These are phyloP conservation scores for Beta lomatogona DNA, from an alignment of 179 eudicot species.

Conservation along the genomic window DNA sequence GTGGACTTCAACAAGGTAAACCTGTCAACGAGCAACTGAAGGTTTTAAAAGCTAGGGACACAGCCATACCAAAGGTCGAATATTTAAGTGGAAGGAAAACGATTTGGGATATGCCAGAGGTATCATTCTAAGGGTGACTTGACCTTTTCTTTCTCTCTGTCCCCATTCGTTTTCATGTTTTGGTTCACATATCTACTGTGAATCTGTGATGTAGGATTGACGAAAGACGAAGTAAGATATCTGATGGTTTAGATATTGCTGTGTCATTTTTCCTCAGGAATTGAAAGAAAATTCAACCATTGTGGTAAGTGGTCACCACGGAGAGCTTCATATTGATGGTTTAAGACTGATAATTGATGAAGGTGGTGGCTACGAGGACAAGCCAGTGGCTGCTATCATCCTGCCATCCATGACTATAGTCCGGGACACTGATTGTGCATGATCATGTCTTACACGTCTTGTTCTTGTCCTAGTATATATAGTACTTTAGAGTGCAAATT, in stretches of 20 bases:
- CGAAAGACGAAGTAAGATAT: no score
- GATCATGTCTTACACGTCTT: not conserved
- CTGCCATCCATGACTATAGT: slow-evolving; percentile 73
- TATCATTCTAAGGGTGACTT: slow-evolving; percentile 17
- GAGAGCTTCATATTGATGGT: slow-evolving; percentile 78
- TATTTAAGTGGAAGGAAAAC: slow-evolving; percentile 73
- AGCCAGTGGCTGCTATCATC: slow-evolving; percentile 76
- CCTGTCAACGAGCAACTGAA: slow-evolving; percentile 65
- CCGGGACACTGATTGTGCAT: slow-evolving; percentile 58
- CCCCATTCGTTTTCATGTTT: not conserved
- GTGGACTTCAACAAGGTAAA: slow-evolving; percentile 70
- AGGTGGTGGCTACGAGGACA: slow-evolving; percentile 67
- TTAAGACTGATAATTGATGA: slow-evolving; percentile 78
- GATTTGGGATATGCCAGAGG: slow-evolving; percentile 90
- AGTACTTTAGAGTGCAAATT: no score
- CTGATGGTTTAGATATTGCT: not conserved
- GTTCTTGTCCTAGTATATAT: no score
- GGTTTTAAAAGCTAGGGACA: slow-evolving; percentile 64
- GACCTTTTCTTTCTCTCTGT: not conserved
- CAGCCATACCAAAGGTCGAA: slow-evolving; percentile 69
- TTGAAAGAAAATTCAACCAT: slow-evolving; percentile 51
- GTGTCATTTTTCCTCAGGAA: slow-evolving; percentile 44
- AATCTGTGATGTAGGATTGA: not conserved
- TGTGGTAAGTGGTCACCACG: slow-evolving; percentile 92
- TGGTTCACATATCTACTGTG: not conserved